Percentiles rank a stretch among this genome's conserved stretches.
phyloP scores from a whole-genome alignment of 768 basidiomycete genomes.

The Lactarius quietus region DNA sequence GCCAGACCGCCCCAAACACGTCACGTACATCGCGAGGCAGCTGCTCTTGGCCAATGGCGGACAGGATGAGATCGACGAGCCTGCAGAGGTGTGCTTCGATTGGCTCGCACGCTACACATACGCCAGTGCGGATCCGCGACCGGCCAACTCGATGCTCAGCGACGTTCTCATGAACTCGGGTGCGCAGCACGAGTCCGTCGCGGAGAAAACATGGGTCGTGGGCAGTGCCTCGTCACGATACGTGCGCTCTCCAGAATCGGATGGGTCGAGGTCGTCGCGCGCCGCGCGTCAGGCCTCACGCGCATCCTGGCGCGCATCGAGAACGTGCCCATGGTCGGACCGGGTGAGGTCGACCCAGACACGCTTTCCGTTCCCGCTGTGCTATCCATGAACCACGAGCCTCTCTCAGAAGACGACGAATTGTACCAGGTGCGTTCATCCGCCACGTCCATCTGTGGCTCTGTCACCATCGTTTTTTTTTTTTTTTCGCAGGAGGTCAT shows the following conservation, averaged over 20 bases:
- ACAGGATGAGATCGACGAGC: constrained; percentile 70
- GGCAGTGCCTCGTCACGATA: constrained; percentile 86
- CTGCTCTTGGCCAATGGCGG: constrained; percentile 83
- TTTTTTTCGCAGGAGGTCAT: constrained; percentile 17
- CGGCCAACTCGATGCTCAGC: constrained; percentile 71
- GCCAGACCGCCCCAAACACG: constrained; percentile 72
- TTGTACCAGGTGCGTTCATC: constrained; percentile 26
- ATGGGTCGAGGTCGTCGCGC: constrained; percentile 84
- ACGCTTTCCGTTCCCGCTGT: constrained; percentile 64
- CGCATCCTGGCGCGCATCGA: constrained; percentile 81
- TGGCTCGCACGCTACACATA: constrained; percentile 96
- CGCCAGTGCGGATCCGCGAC: constrained; percentile 88
- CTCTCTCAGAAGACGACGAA: constrained; percentile 19
- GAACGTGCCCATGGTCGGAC: constrained; percentile 78
- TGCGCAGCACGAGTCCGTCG: constrained; percentile 38
- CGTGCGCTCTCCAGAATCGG: constrained; percentile 67
- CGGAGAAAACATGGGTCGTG: constrained; percentile 79
- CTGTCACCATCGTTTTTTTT: constrained; percentile 11
- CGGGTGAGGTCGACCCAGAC: constrained; percentile 84
- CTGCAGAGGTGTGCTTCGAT: constrained; percentile 95
- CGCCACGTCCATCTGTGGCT: neutral
- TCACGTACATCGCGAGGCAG: constrained; percentile 83
- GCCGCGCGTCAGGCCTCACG: constrained; percentile 87
- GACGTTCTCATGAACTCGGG: constrained; percentile 71
- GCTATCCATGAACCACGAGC: constrained; percentile 65